These are phyloP conservation scores for Thelonectria discophora DNA, from an alignment of 2,329 filamentous ascomycete genomes.

Conservation along the genomic window DNA sequence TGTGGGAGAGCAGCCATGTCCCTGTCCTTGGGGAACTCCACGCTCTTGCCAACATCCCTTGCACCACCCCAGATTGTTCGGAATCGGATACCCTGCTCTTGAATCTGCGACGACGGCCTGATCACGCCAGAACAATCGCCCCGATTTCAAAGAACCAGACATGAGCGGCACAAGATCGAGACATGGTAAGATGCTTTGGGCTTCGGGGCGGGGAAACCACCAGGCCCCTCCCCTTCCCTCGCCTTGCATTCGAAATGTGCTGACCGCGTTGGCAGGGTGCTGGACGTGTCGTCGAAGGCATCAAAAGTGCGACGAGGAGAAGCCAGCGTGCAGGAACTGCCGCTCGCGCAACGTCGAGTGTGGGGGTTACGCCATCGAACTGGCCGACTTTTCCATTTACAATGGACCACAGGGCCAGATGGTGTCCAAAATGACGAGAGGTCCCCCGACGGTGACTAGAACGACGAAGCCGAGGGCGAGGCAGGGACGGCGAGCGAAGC, in stretches of 20 bases:
- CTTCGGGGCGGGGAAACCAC: not conserved
- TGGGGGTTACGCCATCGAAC: not conserved
- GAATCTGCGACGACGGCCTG: too few relatives aligned
- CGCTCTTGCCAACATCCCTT: too few relatives aligned
- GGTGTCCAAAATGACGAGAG: not conserved
- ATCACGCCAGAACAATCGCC: too few relatives aligned
- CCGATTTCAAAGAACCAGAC: too few relatives aligned
- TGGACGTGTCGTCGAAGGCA: conserved; percentile 1
- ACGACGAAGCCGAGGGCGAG: not conserved
- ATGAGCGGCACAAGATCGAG: not conserved
- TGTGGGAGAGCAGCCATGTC: too few relatives aligned
- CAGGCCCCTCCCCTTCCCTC: not conserved
- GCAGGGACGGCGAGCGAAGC: not conserved
- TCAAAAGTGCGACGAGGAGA: conserved; percentile 2
- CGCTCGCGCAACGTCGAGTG: not conserved
- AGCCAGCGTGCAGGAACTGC: not conserved
- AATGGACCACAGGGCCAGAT: not conserved
- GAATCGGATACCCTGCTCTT: too few relatives aligned
- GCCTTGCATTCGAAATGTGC: too few relatives aligned
- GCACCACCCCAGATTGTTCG: too few relatives aligned
- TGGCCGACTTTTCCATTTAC: not conserved
- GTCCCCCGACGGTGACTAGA: not conserved
- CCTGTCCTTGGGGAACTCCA: too few relatives aligned
- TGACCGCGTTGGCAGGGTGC: not conserved
- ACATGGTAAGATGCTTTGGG: not conserved